Percentiles rank a stretch among this genome's conserved stretches.
These are phyloP conservation scores for Diaporthe ampelina DNA, from an alignment of 2,329 filamentous ascomycete genomes.

Conservation along the genomic window DNA sequence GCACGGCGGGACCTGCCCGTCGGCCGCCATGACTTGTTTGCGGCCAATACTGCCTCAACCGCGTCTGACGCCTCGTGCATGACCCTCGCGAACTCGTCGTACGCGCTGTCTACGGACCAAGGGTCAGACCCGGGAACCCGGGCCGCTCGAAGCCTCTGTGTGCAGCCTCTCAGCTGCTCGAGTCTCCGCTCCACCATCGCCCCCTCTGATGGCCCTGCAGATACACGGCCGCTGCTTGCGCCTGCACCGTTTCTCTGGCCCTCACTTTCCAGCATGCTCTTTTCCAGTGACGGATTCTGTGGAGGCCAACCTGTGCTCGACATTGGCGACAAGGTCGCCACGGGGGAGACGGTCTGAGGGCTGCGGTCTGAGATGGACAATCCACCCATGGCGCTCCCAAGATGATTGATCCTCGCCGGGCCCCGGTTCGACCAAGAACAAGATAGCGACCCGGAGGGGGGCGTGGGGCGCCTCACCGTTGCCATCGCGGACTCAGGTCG, in stretches of 20 bases:
- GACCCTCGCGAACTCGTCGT: constrained; percentile 59
- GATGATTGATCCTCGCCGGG: neutral
- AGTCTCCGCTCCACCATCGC: constrained; percentile 41
- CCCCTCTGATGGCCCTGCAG: neutral
- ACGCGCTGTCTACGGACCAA: constrained; percentile 57
- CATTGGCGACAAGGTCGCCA: neutral
- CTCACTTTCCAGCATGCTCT: too few species aligned
- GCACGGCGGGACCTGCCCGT: constrained; percentile 14
- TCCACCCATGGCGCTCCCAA: constrained; percentile 11
- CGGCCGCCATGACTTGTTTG: constrained; percentile 48
- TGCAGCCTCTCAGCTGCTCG: constrained; percentile 48
- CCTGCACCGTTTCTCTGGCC: neutral
- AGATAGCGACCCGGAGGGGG: neutral
- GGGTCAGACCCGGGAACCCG: constrained; percentile 37
- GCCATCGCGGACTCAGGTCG: neutral
- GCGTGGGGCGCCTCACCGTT: neutral
- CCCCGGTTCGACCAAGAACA: neutral
- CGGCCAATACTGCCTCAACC: constrained; percentile 57
- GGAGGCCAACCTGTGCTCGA: neutral
- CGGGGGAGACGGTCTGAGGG: neutral
- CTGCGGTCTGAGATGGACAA: constrained; percentile 13
- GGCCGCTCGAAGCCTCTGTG: constrained; percentile 44
- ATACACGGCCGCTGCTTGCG: neutral
- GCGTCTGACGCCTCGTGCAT: constrained; percentile 56
- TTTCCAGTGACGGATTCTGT: neutral